Percentiles rank a stretch among this genome's conserved stretches.
phyloP scores from a whole-genome alignment of 129 eudicot species.

The Helianthus tuberosus region DNA sequence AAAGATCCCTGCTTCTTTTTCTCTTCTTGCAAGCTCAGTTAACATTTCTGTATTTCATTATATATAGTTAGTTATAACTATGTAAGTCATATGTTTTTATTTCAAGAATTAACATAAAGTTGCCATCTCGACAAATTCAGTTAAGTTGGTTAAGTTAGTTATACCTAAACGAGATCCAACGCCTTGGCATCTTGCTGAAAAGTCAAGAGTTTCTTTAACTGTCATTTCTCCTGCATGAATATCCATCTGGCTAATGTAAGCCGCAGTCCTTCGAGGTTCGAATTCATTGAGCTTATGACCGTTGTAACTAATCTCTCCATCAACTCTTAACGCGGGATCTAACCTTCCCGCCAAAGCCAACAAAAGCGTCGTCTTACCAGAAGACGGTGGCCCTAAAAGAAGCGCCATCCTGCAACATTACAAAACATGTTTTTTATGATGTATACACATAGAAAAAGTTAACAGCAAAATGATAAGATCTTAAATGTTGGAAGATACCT shows the following conservation, averaged over 20 bases:
- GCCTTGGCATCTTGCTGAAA: conserved; percentile 94
- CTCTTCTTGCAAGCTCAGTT: conserved; percentile 77
- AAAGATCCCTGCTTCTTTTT: conserved; percentile 61
- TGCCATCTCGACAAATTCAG: too few species aligned
- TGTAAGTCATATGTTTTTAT: not conserved
- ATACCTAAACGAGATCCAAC: conserved; percentile 78
- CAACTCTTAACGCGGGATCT: conserved; percentile 40
- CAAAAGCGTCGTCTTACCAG: conserved; percentile 70
- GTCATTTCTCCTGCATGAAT: conserved; percentile 80
- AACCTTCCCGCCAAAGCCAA: conserved; percentile 59
- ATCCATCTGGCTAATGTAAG: conserved; percentile 87
- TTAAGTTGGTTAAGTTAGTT: not conserved
- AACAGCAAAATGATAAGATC: too few species aligned
- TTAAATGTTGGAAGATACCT: conserved; percentile 31
- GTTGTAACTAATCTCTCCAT: conserved; percentile 83
- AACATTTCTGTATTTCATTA: conserved; percentile 52
- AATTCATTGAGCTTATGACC: conserved; percentile 79
- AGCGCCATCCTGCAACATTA: conserved; percentile 54
- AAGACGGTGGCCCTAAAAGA: conserved; percentile 69
- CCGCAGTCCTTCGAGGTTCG: conserved; percentile 78
- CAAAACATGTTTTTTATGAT: not conserved
- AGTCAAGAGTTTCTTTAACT: conserved; percentile 83
- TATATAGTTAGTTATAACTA: not conserved
- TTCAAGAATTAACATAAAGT: too few species aligned
- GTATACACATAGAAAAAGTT: too few species aligned